Base-by-base conservation (phyloP, 768 basidiomycete species). In the Tricholoma furcatifolium region DNA sequence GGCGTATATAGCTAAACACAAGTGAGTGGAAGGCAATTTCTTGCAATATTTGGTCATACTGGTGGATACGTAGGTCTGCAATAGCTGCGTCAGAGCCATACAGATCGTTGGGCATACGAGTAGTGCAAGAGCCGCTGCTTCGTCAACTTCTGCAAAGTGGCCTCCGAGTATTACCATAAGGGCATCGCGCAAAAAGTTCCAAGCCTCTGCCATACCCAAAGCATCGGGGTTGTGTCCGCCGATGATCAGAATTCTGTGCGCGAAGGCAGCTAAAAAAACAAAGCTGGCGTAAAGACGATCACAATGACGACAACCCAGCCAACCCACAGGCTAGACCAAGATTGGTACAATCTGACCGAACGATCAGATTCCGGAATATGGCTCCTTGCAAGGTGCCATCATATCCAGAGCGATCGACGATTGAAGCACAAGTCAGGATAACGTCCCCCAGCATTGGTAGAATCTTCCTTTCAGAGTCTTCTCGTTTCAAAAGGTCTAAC, bases 161-260 rank as follows among this genome's bases (percentile, higher is more conserved):
- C 66, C 70, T n/a, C 74, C 69, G 30, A 81, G 60, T 32, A 83
- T 77, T 34, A 80, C 65, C 6, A 83, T 57, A 6, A 83, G 60
- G 1, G 71, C 65, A 47, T 82, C 79, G 24, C 78, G 66, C 47
- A 89, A 62, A 60, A 78, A 74, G 41, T 79, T 70, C 78, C 82
- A 84, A 41, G 76, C 74, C 60, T 86, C 84, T 9, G 74, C 68
- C 51, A 69, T 69, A 35, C 67, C 64, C 27, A 83, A 62, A 2
- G 74, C 56, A 45, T 74, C 74, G 38, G 62, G 63, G 0, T 53
- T 45, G 30, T 58, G 47, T 24, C 18, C 47, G 2, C 56, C 48
- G 4, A 62, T 63, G 5, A 67, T 63, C 4, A 71, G 47, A 42
- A 82, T 62, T 55, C 77, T 79, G 23, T 71, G 54, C 5, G 83